Base-by-base conservation (phyloP, 1,284 basidiomycete species). In the Sporisorium scitamineum region DNA sequence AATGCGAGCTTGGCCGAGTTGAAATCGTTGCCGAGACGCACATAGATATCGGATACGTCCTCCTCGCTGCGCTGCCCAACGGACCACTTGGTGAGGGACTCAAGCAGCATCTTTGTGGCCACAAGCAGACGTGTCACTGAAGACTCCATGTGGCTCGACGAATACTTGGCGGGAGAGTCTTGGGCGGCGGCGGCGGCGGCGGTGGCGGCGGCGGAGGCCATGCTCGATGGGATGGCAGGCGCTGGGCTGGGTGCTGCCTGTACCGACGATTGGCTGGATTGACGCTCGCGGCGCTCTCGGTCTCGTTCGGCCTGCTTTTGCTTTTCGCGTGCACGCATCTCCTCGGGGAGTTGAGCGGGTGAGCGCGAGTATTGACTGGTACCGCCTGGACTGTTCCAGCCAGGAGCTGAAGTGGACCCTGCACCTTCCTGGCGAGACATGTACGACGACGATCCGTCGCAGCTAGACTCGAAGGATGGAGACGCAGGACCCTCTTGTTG, bases 1-100 rank as follows among this genome's bases (percentile, higher is more conserved):
- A 99, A 99, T 1, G 95, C 94, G 57, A 91, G 89, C 41, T 95
- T 93, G 27, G 95, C 95, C 20, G 91, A 90, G 85, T 97, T 97
- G 88, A 99, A 98, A 83, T 97, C 95, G 86, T 99, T 98, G 22
- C 96, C 96, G 20, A 99, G 89, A 52, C 92, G 90, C 58, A 99
- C 97, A 86, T 99, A 99, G 63, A 97, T 93, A 86, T 98, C 94
- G 88, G 94, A 97, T 78, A 99, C 95, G 79, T 93, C 88, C 14
- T 88, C 88, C 84, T 99, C 96, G 59, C 90, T 89, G 69, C 93
- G 89, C 70, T 91, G 88, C 51, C 90, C 87, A 61, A 89, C 54
- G 11, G 80, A 81, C 83, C 83, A 85, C 86, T 91, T 88, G 11
- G 94, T 95, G 63, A 99, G 89, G 0, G 93, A 90, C 85, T 97